Conservation (phyloP, 352 stramenopile species). For the Peronospora destructor region DNA sequence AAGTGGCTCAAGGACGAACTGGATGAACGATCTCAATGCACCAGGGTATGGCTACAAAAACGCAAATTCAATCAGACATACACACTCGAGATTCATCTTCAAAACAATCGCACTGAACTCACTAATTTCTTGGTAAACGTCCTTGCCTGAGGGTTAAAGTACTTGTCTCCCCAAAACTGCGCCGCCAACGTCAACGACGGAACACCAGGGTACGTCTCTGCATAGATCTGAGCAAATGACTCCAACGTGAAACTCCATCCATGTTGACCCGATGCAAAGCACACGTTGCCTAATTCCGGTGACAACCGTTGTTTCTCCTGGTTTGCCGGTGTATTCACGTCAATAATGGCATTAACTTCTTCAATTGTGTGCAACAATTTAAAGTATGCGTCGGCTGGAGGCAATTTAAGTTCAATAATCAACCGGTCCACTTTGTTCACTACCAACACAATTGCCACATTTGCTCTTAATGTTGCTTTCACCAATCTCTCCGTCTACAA, state of each 20-base stretch:
- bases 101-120: constrained; percentile 19
- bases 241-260: constrained; percentile 96
- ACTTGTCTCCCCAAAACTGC: constrained; percentile 96
- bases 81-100: neutral
- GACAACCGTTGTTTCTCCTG: constrained; percentile 67
- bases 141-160: constrained; percentile 89
- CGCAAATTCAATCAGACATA: neutral
- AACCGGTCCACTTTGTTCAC: constrained; percentile 99
- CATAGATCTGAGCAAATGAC: constrained; percentile 90
- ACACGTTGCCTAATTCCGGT: constrained; percentile 94
- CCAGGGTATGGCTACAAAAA: constrained; percentile 65
- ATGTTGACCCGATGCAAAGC: constrained; percentile 94
- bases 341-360: constrained; percentile 91
- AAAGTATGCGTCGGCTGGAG: constrained; percentile 96
- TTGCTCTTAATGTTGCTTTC: constrained; percentile 86
- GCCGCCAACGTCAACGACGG: constrained; percentile 80
- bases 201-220: constrained; percentile 67
- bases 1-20: constrained; percentile 96
- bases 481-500: constrained; percentile 92
- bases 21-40: constrained; percentile 93
- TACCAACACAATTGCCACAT: constrained; percentile 87
- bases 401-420: constrained; percentile 98
- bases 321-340: constrained; percentile 45
- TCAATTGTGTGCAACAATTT: constrained; percentile 97
- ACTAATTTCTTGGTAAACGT: constrained; percentile 89